A percentile compares a stretch with the other conserved stretches of the same genome.
Conservation (phyloP, 305 asterid species). For the Vinca major region DNA sequence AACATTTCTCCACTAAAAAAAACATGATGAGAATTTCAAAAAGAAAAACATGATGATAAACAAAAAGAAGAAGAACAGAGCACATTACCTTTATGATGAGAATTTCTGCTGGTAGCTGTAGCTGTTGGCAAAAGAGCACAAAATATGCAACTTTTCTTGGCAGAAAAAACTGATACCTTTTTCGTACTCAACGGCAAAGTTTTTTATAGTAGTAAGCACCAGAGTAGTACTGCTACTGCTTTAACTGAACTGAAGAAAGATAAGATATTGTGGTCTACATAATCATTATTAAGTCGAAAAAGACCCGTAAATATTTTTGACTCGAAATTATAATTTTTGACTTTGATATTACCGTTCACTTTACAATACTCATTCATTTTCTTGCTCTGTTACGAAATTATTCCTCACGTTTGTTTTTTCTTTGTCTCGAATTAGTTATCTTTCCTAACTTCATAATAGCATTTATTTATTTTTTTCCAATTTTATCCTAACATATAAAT, state of each 20-base stretch:
- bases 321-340: no score
- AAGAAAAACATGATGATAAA: neutral
- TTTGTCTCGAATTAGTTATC: no score
- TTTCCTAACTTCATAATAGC: no score
- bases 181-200: neutral
- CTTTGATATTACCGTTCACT: no score
- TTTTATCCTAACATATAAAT: no score
- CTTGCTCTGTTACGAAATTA: no score
- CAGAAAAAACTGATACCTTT: constrained; percentile 1
- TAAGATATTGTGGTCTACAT: neutral
- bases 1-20: neutral
- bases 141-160: neutral
- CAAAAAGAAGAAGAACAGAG: neutral
- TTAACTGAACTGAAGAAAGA: neutral
- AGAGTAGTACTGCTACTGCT: neutral
- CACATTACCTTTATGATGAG: constrained; percentile 5
- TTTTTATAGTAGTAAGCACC: neutral
- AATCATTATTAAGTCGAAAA: no score
- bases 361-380: no score
- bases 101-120: neutral
- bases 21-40: neutral
- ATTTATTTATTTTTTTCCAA: no score
- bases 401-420: no score
- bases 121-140: neutral
- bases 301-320: no score